These are phyloP conservation scores for Pseudogymnoascus destructans DNA, from an alignment of 2,329 filamentous ascomycete genomes.

Conservation along the genomic window DNA sequence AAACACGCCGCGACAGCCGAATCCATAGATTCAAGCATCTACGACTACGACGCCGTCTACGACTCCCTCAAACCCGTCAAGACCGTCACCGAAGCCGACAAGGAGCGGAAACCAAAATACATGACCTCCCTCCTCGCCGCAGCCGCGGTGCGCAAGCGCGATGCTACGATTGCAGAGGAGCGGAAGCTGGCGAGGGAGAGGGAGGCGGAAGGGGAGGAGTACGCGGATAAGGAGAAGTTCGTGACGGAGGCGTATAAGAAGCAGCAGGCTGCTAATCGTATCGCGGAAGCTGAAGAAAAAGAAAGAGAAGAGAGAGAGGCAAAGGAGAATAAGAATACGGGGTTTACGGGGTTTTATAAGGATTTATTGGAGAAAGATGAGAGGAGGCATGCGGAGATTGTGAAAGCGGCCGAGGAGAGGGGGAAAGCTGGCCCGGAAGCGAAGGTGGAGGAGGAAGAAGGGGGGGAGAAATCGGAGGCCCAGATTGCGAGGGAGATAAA, in stretches of 20 bases:
- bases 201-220: conserved; percentile 69
- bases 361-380: conserved; percentile 60
- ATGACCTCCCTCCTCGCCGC: conserved; percentile 62
- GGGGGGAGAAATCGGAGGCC: conserved; percentile 41
- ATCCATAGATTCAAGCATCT: conserved; percentile 58
- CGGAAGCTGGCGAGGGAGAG: conserved; percentile 67
- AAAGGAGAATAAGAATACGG: conserved; percentile 50
- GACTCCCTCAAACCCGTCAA: conserved; percentile 59
- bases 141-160: conserved; percentile 63
- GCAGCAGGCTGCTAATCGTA: conserved; percentile 63
- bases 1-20: conserved; percentile 52
- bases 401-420: conserved; percentile 51
- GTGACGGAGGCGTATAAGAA: conserved; percentile 73
- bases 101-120: conserved; percentile 59
- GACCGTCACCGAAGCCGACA: conserved; percentile 39
- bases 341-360: conserved; percentile 69
- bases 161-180: conserved; percentile 66
- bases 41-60: conserved; percentile 76
- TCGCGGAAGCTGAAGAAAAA: conserved; percentile 59
- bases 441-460: conserved; percentile 28
- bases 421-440: conserved; percentile 31
- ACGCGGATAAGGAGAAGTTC: conserved; percentile 72
- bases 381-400: conserved; percentile 52
- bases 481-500: conserved; percentile 57
- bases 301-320: conserved; percentile 49